Evolutionary conservation across 2,329 filamentous ascomycete species (phyloP), one percentile per base, ranked within the genome.

Genomic region (Ophiostoma piceae): DNA sequence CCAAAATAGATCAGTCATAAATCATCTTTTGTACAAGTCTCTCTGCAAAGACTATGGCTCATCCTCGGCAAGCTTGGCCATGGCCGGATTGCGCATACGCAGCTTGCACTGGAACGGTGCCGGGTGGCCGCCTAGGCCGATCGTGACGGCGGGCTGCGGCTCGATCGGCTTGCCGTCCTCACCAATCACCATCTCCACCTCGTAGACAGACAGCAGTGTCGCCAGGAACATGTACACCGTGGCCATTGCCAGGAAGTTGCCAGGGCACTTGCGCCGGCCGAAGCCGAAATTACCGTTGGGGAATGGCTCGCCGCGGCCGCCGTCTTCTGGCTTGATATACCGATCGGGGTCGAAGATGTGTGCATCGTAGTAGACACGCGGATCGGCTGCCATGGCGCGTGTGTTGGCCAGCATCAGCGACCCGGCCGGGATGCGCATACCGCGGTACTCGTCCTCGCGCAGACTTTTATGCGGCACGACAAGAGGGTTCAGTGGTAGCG

Each of bases 381-480:
- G 73, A 71, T 85, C 78, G 54, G 78, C 77, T 32, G 78, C 80
- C 80, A 83, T 85, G 67, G 80, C 80, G 14, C 78, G 76, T n/a
- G 78, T 76, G 68, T 82, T 84, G 39, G 80, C 79, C 68, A 79
- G 79, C 6, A 83, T 75, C 22, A 80, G 75, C 5, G 80, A 79
- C 2, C 85, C 86, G n/a, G 82, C 83, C 11, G 85, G 85, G 67
- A 88, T 87, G 71, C 82, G 81, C 76, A 85, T 84, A 43, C 82
- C 85, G 26, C 84, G 78, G 74, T 88, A 88, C 12, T 82, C 78
- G 69, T 88, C 86, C 67, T 88, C 85, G 66, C 82, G 76, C 1
- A 83, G 78, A 16, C 84, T 80, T 64, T 78, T 80, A 75, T 88
- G 86, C 1, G 86, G 86, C 47, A 88, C 82, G 2, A 82, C 84